phyloP scores from a whole-genome alignment of 2,329 filamentous ascomycete genomes.

The Trichoderma gracile region DNA sequence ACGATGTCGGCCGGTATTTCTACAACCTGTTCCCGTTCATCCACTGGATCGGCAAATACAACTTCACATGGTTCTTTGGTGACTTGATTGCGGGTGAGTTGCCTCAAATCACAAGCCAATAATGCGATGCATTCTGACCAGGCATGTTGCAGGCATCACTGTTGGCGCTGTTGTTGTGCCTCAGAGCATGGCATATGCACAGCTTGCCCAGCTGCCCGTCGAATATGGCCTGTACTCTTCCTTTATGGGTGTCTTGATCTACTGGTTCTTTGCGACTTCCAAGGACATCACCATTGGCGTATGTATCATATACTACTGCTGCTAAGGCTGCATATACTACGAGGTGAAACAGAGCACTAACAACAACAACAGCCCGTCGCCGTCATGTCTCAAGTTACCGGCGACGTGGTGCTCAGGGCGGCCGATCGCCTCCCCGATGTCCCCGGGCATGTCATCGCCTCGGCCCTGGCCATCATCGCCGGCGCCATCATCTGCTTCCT shows the following conservation, averaged over 20 bases:
- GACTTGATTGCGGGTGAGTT: slow-evolving; percentile 47
- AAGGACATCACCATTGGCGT: slow-evolving; percentile 87
- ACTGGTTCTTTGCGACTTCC: slow-evolving; percentile 97
- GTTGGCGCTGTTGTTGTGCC: slow-evolving; percentile 57
- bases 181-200: slow-evolving; percentile 56
- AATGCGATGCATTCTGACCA: slow-evolving; percentile 25
- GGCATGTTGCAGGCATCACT: slow-evolving; percentile 39
- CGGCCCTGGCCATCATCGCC: slow-evolving; percentile 50
- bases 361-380: slow-evolving; percentile 48
- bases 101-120: background rate
- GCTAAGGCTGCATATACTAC: background rate
- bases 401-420: slow-evolving; percentile 48
- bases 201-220: slow-evolving; percentile 49
- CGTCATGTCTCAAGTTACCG: slow-evolving; percentile 55
- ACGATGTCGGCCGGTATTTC: slow-evolving; percentile 39
- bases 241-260: slow-evolving; percentile 92
- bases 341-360: background rate
- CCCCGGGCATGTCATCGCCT: slow-evolving; percentile 47
- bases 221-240: slow-evolving; percentile 66
- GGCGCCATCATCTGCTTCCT: slow-evolving; percentile 52
- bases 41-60: slow-evolving; percentile 54
- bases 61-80: slow-evolving; percentile 49
- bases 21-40: slow-evolving; percentile 51
- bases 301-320: slow-evolving; percentile 43
- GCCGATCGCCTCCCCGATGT: slow-evolving; percentile 43